Evolutionary conservation across 306 rosid genomes (phyloP), one percentile per base, ranked within the genome.

Genomic region (Fragaria vesca): DNA sequence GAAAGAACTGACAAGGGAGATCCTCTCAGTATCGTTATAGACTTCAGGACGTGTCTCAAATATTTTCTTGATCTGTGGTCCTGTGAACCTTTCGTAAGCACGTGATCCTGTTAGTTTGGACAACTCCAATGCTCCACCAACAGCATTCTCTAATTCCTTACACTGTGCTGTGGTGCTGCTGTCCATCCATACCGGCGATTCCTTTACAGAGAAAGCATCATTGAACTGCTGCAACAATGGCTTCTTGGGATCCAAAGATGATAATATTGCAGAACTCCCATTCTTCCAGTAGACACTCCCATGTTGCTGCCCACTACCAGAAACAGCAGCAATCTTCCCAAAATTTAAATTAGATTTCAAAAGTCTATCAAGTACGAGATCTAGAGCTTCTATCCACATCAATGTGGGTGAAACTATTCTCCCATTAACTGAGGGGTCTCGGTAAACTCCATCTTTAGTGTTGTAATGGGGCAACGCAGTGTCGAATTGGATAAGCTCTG

Each of bases 311-410:
- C 96, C 98, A 87, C 98, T 94, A 10, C 98, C 98, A 1, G 98
- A 94, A 72, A 94, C 87, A 42, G 98, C 93, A 68, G 82, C 84
- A 72, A 94, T 76, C 78, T 87, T 90, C 26, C 85, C 76, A 32
- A 94, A 88, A 83, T 94, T 91, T 57, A 92, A 76, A 30, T 82
- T 87, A 4, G 94, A 88, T 50, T 87, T 81, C 0, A 85, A 82
- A 17, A 94, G 91, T 80, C 83, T 94, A 60, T 86, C 85, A 68
- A 94, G 85, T 28, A 94, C 83, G 26, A 92, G 90, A 79, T 94
- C 98, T 68, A 94, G 87, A 76, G 97, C 98, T 80, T 94, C 98
- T 55, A 94, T 88, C 98, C 98, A 94, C 97, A 94, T 94, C 86
- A 88, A 73, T 4, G 98, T 92, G 77, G 98, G 98, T 57, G 98